Evolutionary conservation across 2,329 filamentous ascomycete species (phyloP), one percentile per base, ranked within the genome.

Genomic region (Trichoderma sp.): DNA sequence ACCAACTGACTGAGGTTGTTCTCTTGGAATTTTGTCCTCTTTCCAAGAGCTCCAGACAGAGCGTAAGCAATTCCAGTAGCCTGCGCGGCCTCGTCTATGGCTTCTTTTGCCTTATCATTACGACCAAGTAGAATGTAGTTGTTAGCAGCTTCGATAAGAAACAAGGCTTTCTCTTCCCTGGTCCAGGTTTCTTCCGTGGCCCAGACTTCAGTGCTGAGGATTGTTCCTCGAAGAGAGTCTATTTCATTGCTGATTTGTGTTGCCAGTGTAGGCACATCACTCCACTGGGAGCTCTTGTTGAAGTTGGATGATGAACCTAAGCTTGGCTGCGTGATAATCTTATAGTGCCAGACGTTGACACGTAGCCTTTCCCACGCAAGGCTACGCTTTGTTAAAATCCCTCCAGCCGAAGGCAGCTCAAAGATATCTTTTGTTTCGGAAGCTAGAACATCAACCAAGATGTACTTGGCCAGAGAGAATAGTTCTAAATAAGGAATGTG

Each of bases 1-100:
- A 99, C 92, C 32, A 99, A 86, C 80, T 99, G 96, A 76, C 94
- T 97, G 73, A 90, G 90, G 76, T 91, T 92, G 73, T 90, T 92
- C 77, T 94, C 87, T 80, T 97, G 93, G 71, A 90, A 97, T 75
- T 88, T 92, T 1, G 93, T 97, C 73, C 92, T 86, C 82, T 94
- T 98, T 18, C 96, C 96, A 75, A 99, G 82, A 26, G 93, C 89
- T 47, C 96, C 96, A 0, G 94, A 97, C 70, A 99, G 81, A 0
- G 91, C 92, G 81, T 97, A 98, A 21, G 89, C 86, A 72, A 99
- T 93, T 0, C 89, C 87, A n/a, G 90, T 91, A 43, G 88, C 82
- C 58, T 83, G 82, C 0, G 90, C 88, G 0, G 95, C 95, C 71
- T 88, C 83, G 28, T 90, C 86, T 6, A 99, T 83, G 73, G 93